These are phyloP conservation scores for Talaromyces wortmannii DNA, from an alignment of 495 filamentous ascomycete species.

Conservation along the genomic window DNA sequence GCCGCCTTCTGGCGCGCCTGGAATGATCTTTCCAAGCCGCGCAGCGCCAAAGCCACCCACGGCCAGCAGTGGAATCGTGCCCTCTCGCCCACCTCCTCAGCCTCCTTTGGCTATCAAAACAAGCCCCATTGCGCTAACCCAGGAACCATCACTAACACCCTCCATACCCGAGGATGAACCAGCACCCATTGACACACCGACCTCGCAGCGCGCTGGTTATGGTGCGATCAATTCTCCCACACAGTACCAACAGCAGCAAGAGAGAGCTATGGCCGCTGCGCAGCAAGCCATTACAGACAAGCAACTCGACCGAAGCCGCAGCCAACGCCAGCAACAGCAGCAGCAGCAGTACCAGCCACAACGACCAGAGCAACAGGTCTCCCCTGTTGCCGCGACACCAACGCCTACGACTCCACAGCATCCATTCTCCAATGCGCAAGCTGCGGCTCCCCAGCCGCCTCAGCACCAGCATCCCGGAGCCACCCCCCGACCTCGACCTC, in stretches of 20 bases:
- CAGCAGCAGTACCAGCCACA: conserved; percentile 24
- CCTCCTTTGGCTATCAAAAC: conserved; percentile 30
- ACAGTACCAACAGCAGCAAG: conserved; percentile 82
- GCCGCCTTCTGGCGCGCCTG: conserved; percentile 14
- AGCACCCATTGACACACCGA: conserved; percentile 38
- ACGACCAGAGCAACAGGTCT: conserved; percentile 18
- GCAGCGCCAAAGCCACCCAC: conserved; percentile 38
- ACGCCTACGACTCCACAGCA: conserved; percentile 50
- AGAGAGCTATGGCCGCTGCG: conserved; percentile 67
- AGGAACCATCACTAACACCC: conserved; percentile 12
- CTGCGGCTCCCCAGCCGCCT: conserved; percentile 10
- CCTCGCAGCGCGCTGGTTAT: conserved; percentile 26
- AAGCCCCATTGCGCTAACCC: conserved; percentile 10
- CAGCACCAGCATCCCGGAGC: conserved; percentile 35
- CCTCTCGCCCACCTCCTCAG: conserved; percentile 42
- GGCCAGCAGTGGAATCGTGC: conserved; percentile 12
- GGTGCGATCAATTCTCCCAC: conserved; percentile 30
- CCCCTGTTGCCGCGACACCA: conserved; percentile 4
- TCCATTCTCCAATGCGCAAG: conserved; percentile 34
- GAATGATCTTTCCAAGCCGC: conserved; percentile 34
- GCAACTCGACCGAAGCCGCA: conserved; percentile 55
- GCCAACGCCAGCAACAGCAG: conserved; percentile 51
- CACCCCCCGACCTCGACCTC: conserved; percentile 65
- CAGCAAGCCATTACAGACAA: conserved; percentile 57
- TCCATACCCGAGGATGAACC: conserved; percentile 43